Evolutionary conservation across 2,329 filamentous ascomycete genomes (phyloP).

Genomic region (Fusarium abutilonis): DNA sequence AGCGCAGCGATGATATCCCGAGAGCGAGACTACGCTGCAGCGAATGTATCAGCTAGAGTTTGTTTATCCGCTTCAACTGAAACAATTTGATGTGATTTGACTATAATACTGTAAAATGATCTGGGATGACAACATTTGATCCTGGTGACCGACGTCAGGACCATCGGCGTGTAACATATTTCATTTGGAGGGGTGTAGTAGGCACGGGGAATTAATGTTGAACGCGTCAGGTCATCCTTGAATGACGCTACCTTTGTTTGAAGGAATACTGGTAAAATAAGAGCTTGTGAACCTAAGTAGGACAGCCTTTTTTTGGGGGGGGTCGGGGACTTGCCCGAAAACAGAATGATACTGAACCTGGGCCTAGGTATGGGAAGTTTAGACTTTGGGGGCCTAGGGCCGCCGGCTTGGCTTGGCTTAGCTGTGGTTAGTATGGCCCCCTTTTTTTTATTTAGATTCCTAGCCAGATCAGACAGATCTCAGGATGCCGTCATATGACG

Average conservation of each 20-base stretch:
- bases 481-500: constrained; percentile 38
- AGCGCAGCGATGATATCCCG: constrained; percentile 19
- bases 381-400: neutral
- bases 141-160: constrained; percentile 30
- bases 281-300: neutral
- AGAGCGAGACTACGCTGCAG: neutral
- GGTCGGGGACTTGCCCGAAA: neutral
- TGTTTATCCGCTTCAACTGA: constrained; percentile 1
- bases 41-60: constrained; percentile 13
- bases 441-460: constrained; percentile 27
- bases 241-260: constrained; percentile 37
- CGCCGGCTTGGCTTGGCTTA: neutral
- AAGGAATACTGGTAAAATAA: constrained; percentile 9
- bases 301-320: neutral
- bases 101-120: neutral
- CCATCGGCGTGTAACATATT: constrained; percentile 22
- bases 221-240: constrained; percentile 16
- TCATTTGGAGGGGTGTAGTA: constrained; percentile 7
- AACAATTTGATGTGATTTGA: constrained; percentile 5
- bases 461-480: constrained; percentile 34
- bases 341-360: neutral
- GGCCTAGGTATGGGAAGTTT: constrained; percentile 5
- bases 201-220: constrained; percentile 3
- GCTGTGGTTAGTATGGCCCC: constrained; percentile 22
- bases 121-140: constrained; percentile 24